A percentile compares a stretch with the other conserved stretches of the same genome.
Conservation (phyloP, 2,329 filamentous ascomycete genomes). For the Tolypocladium sp. region DNA sequence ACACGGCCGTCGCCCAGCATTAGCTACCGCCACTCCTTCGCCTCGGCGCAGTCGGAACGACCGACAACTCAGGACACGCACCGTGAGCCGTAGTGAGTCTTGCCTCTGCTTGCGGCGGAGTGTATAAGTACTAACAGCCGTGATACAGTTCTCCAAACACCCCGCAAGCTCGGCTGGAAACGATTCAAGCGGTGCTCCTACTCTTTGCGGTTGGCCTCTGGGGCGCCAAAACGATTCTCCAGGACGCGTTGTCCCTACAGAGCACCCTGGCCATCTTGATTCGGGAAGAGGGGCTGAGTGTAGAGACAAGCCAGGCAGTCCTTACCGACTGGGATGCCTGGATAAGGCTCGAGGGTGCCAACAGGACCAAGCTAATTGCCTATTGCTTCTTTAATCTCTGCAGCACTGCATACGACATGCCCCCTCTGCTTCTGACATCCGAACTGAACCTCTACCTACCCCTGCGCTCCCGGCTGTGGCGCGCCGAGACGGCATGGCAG, state of each 20-base stretch:
- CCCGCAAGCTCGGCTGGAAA: constrained; percentile 51
- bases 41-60: constrained; percentile 47
- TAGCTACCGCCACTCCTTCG: constrained; percentile 49
- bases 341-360: constrained; percentile 47
- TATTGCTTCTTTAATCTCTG: constrained; percentile 56
- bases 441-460: constrained; percentile 49
- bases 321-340: constrained; percentile 49
- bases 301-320: constrained; percentile 35
- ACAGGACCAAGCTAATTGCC: constrained; percentile 49
- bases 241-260: constrained; percentile 50
- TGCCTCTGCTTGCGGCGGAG: not conserved
- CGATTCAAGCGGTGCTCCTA: constrained; percentile 53
- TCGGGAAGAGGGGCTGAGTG: constrained; percentile 46
- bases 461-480: constrained; percentile 46
- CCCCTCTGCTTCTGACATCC: constrained; percentile 47
- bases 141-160: constrained; percentile 46
- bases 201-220: constrained; percentile 52
- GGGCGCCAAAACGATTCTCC: constrained; percentile 50
- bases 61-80: constrained; percentile 49
- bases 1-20: constrained; percentile 49
- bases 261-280: constrained; percentile 49
- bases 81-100: constrained; percentile 48
- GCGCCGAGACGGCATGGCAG: constrained; percentile 47
- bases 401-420: constrained; percentile 53
- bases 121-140: not conserved